These are phyloP conservation scores for Aspergillus ochraceus DNA, from an alignment of 2,329 filamentous ascomycete genomes.

Conservation along the genomic window DNA sequence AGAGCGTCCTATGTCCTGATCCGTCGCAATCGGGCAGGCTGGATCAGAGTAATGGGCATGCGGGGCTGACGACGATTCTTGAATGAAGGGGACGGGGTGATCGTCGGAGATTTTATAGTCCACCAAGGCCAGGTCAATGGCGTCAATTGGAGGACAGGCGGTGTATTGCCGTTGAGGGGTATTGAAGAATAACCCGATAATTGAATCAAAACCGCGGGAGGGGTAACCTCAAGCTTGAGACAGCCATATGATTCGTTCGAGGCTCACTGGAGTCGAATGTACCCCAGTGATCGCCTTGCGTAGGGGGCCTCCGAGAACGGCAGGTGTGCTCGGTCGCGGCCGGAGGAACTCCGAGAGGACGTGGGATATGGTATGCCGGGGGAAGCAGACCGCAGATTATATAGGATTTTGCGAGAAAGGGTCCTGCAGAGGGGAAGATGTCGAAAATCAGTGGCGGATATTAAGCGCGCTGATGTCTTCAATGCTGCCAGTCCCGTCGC, in stretches of 20 bases:
- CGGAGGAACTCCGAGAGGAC: constrained; percentile 5
- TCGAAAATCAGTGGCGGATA: constrained; percentile 35
- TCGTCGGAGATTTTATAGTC: neutral
- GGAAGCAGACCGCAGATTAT: neutral
- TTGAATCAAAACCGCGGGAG: neutral
- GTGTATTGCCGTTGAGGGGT: neutral
- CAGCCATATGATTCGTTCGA: neutral
- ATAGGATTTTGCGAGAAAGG: neutral
- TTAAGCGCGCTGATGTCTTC: constrained; percentile 49
- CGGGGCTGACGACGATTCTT: neutral
- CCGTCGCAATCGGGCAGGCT: neutral
- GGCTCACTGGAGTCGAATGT: neutral
- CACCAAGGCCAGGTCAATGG: neutral
- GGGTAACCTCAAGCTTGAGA: neutral
- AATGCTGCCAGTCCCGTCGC: constrained; percentile 45
- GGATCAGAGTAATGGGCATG: neutral
- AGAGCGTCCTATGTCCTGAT: neutral
- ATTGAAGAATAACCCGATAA: neutral
- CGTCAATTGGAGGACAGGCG: constrained; percentile 1
- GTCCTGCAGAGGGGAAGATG: neutral
- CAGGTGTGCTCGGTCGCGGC: neutral
- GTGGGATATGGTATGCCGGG: neutral
- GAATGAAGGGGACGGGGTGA: neutral
- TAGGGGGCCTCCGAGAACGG: neutral
- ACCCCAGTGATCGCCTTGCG: neutral